Evolutionary conservation across 306 rosid species (phyloP), one percentile per base, ranked within the genome.

Genomic region (Medicago arabica): DNA sequence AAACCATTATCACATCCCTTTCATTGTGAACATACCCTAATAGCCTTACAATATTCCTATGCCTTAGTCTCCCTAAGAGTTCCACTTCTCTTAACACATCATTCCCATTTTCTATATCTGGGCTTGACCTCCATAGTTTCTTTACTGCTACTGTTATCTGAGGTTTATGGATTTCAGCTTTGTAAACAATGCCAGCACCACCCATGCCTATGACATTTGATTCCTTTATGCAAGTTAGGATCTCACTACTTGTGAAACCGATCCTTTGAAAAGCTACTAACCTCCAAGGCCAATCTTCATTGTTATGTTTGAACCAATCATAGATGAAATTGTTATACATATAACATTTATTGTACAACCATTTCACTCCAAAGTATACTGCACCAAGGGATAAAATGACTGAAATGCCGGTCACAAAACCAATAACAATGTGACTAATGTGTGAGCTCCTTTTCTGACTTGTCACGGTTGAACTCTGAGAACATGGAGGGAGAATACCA

Each of bases 201-300:
- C 98, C 98, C 90, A 88, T 88, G 66, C 96, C 98, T 14, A 90
- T 87, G 43, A 96, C 69, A 71, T 96, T 96, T 9, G 95, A 82
- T 50, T 96, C 96, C 65, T 86, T 85, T 36, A 96, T 82, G 76
- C 91, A 83, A 13, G 85, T 67, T 16, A 96, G 86, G 71, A 96
- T 87, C 47, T 96, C 99, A 71, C 59, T 82, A 58, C 89, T 88
- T 3, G 91, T 87, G 90, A 96, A 89, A 78, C 85, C 84, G 40
- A 96, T 62, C 86, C 96, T 90, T 76, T 96, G 99, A 74, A 96
- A 96, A 74, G 92, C 92, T 47, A 96, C 96, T 54, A 92, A 67
- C 69, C 97, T 88, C 96, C 99, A 96, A 5, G 96, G 90, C 97
- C 97, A 93, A 78, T 90, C 90, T 82, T 84, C 85, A 59, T 70